Base-by-base conservation (phyloP, 305 asterid species). In the Fraxinus xanthoxyloides region DNA sequence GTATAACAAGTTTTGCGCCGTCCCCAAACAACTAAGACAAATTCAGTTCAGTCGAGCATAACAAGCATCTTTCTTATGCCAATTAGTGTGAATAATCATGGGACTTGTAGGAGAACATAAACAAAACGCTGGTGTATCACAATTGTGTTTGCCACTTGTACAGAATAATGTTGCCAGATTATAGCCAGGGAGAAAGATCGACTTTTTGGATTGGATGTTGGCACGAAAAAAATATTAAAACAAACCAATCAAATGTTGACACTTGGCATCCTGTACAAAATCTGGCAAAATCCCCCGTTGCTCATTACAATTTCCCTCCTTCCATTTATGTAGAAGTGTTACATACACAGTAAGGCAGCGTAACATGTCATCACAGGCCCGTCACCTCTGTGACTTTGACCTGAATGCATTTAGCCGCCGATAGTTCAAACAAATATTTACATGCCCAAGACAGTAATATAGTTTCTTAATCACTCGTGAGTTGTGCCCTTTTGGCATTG, bases 381-480 rank as follows among this genome's bases (percentile, higher is more conserved):
- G 98, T 93, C 98, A 90, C 94, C 97, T 87, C 82, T 85, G 93
- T 89, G 94, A 95, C 98, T 95, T 95, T 91, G 97, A 95, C 98
- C 98, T 83, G 86, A 88, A 81, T 79, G 95, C 93, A 87, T 85
- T 79, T 77, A 28, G 87, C 91, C 89, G 84, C 92, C 38, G 80
- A 75, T 67, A 69, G 80, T 85, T 85, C 82, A 82, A 89, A 85
- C 87, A 72, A 87, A 86, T 93, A 95, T 93, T 90, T 93, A 95
- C 97, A 92, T 43, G 78, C 86, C 88, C 85, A 85, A 83, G 77
- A 81, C 88, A 79, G 76, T 69, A 87, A 82, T 86, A 87, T 90
- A 87, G 83, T 84, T 93, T 90, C 88, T 85, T 88, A 85, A 46
- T 76, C 76, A 48, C 54, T 61, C 36, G 90, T 54, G 88, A 86